Conservation (phyloP, 2,329 filamentous ascomycete species). For the Zymoseptoria tritici region DNA sequence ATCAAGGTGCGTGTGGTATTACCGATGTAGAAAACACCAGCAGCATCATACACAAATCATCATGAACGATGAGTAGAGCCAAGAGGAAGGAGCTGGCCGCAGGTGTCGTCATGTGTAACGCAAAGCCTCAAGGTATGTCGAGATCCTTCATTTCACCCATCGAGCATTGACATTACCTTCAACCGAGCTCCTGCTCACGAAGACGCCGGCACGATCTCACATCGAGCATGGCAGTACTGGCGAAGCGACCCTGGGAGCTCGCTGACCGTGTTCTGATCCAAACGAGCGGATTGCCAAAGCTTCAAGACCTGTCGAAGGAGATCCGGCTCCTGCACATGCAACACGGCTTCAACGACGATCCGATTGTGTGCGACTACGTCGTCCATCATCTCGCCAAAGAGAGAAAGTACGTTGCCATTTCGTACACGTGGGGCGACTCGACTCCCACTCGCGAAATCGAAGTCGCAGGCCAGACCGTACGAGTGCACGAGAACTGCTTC, state of each 20-base stretch:
- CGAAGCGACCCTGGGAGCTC: neutral
- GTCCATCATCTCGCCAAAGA: neutral
- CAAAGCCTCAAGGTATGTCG: neutral
- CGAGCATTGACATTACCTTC: neutral
- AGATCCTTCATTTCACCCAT: neutral
- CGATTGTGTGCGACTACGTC: neutral
- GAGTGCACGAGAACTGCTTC: conserved; percentile 1
- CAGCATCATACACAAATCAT: neutral
- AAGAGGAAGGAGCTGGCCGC: neutral
- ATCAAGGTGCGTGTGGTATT: neutral
- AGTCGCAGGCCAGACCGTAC: neutral
- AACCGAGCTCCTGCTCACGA: neutral
- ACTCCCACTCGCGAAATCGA: neutral
- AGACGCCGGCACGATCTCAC: neutral
- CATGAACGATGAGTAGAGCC: neutral
- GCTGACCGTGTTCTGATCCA: neutral
- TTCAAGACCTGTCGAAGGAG: neutral
- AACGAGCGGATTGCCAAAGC: neutral
- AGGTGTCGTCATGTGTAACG: neutral
- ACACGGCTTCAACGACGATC: neutral
- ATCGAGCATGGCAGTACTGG: neutral
- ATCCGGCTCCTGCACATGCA: neutral
- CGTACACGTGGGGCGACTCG: conserved; percentile 2
- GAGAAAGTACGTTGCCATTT: neutral
- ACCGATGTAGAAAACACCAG: neutral